These are phyloP conservation scores for Cryptococcus wingfieldii DNA, from an alignment of 1,284 basidiomycete species.

Conservation along the genomic window DNA sequence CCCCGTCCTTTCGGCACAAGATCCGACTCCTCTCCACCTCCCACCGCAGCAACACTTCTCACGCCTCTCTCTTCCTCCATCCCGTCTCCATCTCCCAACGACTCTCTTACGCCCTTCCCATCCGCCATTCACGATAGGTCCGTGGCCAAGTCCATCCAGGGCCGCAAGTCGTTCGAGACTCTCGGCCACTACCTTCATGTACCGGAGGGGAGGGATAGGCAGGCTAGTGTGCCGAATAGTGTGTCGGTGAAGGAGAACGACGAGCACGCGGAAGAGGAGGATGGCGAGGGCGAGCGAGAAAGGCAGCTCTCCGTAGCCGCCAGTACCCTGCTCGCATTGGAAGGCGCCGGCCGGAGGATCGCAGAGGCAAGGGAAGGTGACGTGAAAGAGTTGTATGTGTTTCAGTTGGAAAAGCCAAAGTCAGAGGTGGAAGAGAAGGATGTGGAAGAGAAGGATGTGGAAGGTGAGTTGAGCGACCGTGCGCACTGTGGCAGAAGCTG, in stretches of 20 bases:
- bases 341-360: neutral
- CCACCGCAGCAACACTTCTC: neutral
- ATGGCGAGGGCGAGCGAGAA: neutral
- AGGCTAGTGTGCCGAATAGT: too few species aligned
- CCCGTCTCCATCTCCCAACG: neutral
- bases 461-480: neutral
- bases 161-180: neutral
- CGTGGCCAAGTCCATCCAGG: neutral
- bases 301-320: conserved; percentile 5
- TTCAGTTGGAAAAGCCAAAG: neutral
- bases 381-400: neutral
- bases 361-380: neutral
- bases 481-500: neutral
- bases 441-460: too few species aligned
- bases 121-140: neutral
- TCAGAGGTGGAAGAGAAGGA: neutral
- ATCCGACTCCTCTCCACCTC: neutral
- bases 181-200: neutral
- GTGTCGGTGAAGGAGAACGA: neutral
- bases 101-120: neutral
- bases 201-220: too few species aligned
- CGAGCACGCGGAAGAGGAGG: neutral
- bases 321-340: neutral
- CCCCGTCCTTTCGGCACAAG: too few species aligned
- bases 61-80: neutral